Evolutionary conservation across 1,284 basidiomycete species (phyloP), one percentile per base, ranked within the genome.

Genomic region (Pseudozyma sp.): DNA sequence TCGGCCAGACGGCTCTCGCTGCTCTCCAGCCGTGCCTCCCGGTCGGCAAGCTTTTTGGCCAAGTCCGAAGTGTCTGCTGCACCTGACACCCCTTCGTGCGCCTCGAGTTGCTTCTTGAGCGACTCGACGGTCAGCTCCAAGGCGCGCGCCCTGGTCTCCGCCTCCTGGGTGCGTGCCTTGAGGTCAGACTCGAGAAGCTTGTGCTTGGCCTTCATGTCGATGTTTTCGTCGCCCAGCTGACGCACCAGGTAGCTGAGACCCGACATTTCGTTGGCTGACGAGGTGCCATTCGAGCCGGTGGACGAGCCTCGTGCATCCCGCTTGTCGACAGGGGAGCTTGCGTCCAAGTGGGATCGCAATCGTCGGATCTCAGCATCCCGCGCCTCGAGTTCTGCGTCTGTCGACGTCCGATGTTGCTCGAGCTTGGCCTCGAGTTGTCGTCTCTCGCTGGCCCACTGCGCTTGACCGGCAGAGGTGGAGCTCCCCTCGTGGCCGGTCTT

Each of bases 161-260:
- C 88, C 50, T 88, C 84, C 50, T 94, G 86, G 34, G 92, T 86
- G 65, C 88, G 88, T 72, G 93, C 92, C 86, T 95, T 93, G 34
- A 60, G 53, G 24, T 55, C 54, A 14, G 79, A 54, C 81, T 93
- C 89, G 35, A 93, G 85, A 42, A 90, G 84, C 80, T 91, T 92
- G 84, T 89, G 90, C 73, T 88, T 87, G 66, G 91, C 89, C 24
- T 87, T 85, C 9, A 89, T 84, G n/a, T 88, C 86, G 5, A 89
- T 84, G 76, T 90, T 92, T 85, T 96, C 94, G 75, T 92, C 90
- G 81, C 92, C 92, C 46, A 96, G 87, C 79, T 94, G 92, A 79
- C 92, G 91, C 30, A 96, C 89, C 77, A 97, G 93, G 17, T 87
- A 78, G 57, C 91, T 90, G 46, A 88, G 88, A 55, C 89, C 88